Evolutionary conservation across 495 filamentous ascomycete genomes (phyloP), one percentile per base, ranked within the genome.

Genomic region (Tuber brumale): DNA sequence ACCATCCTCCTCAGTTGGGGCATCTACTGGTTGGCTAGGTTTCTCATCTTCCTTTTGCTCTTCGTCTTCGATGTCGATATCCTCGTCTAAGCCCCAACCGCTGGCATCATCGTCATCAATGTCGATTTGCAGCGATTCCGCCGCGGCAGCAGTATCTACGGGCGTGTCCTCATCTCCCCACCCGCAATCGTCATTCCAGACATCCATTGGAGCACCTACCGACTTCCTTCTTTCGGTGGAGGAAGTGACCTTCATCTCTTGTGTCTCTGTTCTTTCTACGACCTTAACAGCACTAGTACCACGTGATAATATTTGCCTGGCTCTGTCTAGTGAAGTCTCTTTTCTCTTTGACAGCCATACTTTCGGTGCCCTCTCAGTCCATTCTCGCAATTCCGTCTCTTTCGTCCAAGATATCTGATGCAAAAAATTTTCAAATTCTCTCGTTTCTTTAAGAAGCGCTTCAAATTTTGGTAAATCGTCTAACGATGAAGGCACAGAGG

Each of bases 321-420:
- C 89, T 35, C 87, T 86, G 78, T 93, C 90, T 45, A 99, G 85
- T 5, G 92, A 90, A 61, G 88, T 87, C 78, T 95, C 93, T 75
- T 90, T 90, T 75, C 92, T 90, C 82, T 92, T 94, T n/a, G 89
- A 88, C 35, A 97, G 86, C 95, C 95, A 99, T 19, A 94, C 88
- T 37, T 88, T 88, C 8, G 95, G 91, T 10, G 91, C 92, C 71
- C 90, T 89, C 44, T 91, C 89, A 0, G 91, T 89, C 95, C 95
- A 99, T 61, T 93, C 90, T 16, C 89, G 86, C 73, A 98, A 84
- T 31, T 90, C 88, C 75, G 89, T 87, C 37, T 91, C 87, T 31
- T 92, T 92, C 41, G 87, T 87, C 89, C 92, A 94, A 0, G 88
- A 86, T 19, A 92, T 85, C 1, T 84, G 83, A 69, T 90, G 88